Evolutionary conservation across 768 basidiomycete genomes (phyloP), one percentile per base, ranked within the genome.

Genomic region (Trametes cubensis): DNA sequence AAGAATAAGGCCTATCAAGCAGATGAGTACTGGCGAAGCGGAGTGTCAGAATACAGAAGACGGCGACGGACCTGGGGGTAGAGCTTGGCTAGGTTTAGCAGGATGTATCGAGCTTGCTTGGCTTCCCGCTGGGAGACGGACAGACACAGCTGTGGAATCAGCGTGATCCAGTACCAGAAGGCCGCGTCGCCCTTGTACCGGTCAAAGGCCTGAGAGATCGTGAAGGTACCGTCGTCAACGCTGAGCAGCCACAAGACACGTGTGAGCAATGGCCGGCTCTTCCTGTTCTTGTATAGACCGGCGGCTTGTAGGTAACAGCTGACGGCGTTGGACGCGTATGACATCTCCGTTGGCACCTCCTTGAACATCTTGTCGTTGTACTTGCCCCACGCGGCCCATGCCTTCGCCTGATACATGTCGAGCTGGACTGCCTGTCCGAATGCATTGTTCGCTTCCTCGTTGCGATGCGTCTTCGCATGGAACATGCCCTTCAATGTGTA

Each of bases 401-500:
- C 94, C 75, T 98, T 98, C 0, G 96, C 88, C 73, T 98, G 89
- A 50, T 80, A 81, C 85, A 97, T 90, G 72, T 99, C 97, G 74
- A 98, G 84, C 74, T 98, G 95, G 38, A 98, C 93, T 34, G 97
- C 97, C 76, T 93, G 92, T 8, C 92, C 92, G 73, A 98, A 98
- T 18, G 95, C 92, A 49, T 83, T 78, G 66, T 92, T 94, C 25
- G 97, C 94, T 7, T 98, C 96, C 4, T 97, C 94, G 65, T 85
- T 84, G 53, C 90, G 88, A 28, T 85, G 86, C 46, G 93, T 85
- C 62, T 90, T 87, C 47, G 94, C 91, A 67, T 96, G 88, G 79
- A 99, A 99, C 92, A 99, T 95, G 42, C 94, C 97, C 75, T 99
- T 99, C 71, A 98, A 79, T 4, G 95, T 98, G 75, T 94, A 94